A percentile compares a stretch with the other conserved stretches of the same genome.
phyloP scores from a whole-genome alignment of 1,139 yeast genomes.

The Pichia sp. region DNA sequence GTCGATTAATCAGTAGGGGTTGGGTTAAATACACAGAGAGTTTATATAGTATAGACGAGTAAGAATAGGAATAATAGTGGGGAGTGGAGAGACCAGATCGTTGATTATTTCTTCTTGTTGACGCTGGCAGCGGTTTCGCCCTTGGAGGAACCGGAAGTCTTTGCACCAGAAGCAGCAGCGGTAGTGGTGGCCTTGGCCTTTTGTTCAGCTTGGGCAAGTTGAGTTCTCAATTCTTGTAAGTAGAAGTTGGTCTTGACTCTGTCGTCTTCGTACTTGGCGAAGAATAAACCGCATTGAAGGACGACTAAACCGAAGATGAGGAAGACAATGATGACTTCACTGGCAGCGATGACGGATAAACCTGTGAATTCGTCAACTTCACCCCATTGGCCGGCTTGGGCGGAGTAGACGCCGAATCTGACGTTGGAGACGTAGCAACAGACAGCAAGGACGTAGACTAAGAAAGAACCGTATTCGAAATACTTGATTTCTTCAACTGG shows the following conservation, averaged over 20 bases:
- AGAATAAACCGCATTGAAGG: slow-evolving; percentile 87
- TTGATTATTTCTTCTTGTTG: slow-evolving; percentile 5
- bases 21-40: too few species aligned
- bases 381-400: slow-evolving; percentile 81
- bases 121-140: slow-evolving; percentile 9
- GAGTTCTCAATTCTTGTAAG: slow-evolving; percentile 32
- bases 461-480: slow-evolving; percentile 87
- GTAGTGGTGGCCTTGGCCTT: neutral
- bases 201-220: slow-evolving; percentile 28
- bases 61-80: too few species aligned
- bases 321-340: slow-evolving; percentile 73
- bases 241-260: slow-evolving; percentile 53
- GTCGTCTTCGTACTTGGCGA: slow-evolving; percentile 75
- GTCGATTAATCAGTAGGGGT: too few species aligned
- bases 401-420: slow-evolving; percentile 75
- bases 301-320: slow-evolving; percentile 74
- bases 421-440: slow-evolving; percentile 85
- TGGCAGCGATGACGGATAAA: slow-evolving; percentile 87
- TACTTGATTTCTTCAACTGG: slow-evolving; percentile 81
- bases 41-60: too few species aligned
- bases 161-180: slow-evolving; percentile 5
- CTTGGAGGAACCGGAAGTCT: slow-evolving; percentile 6
- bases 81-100: too few species aligned
- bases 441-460: slow-evolving; percentile 65
- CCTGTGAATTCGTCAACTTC: slow-evolving; percentile 89